A percentile compares a stretch with the other conserved stretches of the same genome.
Conservation (phyloP, 164 flowering plant species). For the Nymphaea thermarum region DNA sequence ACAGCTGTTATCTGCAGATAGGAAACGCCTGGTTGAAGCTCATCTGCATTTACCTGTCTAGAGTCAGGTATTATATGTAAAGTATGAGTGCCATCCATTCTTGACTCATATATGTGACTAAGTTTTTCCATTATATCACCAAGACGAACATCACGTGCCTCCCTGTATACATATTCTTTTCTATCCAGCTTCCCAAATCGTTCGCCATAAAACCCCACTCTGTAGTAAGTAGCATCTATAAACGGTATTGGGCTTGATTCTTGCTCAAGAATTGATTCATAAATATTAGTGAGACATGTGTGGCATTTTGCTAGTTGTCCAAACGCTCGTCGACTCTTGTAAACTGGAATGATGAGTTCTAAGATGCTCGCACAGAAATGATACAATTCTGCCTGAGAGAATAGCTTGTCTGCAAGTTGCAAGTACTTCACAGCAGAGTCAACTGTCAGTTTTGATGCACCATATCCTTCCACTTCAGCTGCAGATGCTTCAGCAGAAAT, state of each 20-base stretch:
- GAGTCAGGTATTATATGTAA: constrained; percentile 93
- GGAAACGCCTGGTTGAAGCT: constrained; percentile 82
- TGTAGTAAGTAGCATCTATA: constrained; percentile 91
- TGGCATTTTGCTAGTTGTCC: constrained; percentile 98
- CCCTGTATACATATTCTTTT: constrained; percentile 83
- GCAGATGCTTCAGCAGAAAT: constrained; percentile 85
- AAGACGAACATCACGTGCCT: constrained; percentile 92
- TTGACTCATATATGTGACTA: constrained; percentile 86
- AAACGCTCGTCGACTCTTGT: constrained; percentile 85
- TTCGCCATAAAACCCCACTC: constrained; percentile 93
- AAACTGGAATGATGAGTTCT: constrained; percentile 95
- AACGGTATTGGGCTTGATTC: constrained; percentile 97
- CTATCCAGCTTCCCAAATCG: constrained; percentile 76
- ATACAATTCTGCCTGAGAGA: constrained; percentile 91
- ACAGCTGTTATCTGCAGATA: constrained; percentile 95
- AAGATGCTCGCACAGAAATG: constrained; percentile 96
- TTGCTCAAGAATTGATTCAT: constrained; percentile 95
- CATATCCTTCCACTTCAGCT: constrained; percentile 98
- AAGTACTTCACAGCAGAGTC: constrained; percentile 98
- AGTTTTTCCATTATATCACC: constrained; percentile 99
- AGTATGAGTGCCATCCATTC: constrained; percentile 82
- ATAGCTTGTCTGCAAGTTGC: constrained; percentile 94
- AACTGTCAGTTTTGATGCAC: constrained; percentile 96
- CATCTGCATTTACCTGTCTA: constrained; percentile 95
- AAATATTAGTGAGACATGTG: constrained; percentile 79